Base-by-base conservation (phyloP, 352 stramenopile genomes). In the Pythium guiyangense region DNA sequence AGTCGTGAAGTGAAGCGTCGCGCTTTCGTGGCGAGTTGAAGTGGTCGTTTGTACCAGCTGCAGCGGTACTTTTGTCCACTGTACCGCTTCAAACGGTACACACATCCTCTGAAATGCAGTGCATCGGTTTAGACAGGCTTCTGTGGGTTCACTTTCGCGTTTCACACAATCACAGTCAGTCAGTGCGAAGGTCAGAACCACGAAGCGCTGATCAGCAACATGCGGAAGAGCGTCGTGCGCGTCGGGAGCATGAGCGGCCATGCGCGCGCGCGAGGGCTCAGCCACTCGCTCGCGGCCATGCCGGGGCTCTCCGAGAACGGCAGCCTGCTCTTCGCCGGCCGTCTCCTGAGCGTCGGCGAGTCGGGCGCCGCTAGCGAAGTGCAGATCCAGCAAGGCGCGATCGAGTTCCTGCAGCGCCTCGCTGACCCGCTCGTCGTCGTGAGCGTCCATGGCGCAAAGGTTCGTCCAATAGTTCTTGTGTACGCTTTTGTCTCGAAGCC, bases 381-480 rank as follows among this genome's bases (percentile, higher is more conserved):
- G 51, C 77, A 92, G 63, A 80, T 92, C 47, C 63, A 93, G 54
- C 74, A 83, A 50, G 74, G 86, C 12, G 72, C 84, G 18, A 80
- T 92, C 14, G 77, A 67, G 6, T 92, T 92, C 57, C 67, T 93
- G 14, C 79, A 92, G 67, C 73, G 73, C 14, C 68, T 92, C 44
- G 72, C 74, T 0, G 84, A 88, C 20, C 70, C 84, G 25, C 58
- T 94, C 49, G 61, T 82, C 27, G 72, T 90, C 51, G 78, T 92
- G 58, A 90, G 77, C 59, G 42, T 94, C 25, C 78, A 91, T 44
- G 80, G 80, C 45, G 52, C 63, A 6, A 78, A 73, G 64, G 71
- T 74, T 9, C 34, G 49, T 22, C 22, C 22, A 22, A 22, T 22
- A 22, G 22, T 22, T 22, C 22, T 22, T 22, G 22, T 22, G 22